Evolutionary conservation across 768 basidiomycete species (phyloP).

Genomic region (Boletus eberwhitei): DNA sequence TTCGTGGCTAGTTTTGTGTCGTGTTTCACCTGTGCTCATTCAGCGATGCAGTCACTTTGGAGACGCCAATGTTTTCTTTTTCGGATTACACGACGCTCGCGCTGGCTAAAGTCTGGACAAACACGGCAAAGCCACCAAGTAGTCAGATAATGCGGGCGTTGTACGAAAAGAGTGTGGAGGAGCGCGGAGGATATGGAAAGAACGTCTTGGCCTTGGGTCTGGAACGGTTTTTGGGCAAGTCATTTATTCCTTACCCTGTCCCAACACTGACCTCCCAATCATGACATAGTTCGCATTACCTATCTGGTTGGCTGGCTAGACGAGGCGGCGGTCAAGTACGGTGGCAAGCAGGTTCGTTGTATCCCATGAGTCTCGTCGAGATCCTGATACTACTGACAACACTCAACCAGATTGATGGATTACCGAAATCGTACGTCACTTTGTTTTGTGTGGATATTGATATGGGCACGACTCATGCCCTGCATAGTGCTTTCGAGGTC

Average conservation of each 20-base stretch:
- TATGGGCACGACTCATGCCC: too few relatives aligned
- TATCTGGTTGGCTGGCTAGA: constrained; percentile 13
- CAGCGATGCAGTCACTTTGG: background rate
- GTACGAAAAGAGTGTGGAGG: background rate
- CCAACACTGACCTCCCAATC: background rate
- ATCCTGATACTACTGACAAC: background rate
- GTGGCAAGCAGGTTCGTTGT: constrained; percentile 17
- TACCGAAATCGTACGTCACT: background rate
- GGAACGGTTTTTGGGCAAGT: background rate
- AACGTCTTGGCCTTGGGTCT: background rate
- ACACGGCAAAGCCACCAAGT: constrained; percentile 11
- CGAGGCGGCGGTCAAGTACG: constrained; percentile 7
- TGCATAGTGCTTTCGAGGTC: too few relatives aligned
- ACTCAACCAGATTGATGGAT: background rate
- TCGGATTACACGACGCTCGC: constrained; percentile 3
- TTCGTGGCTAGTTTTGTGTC: background rate
- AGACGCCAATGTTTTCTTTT: background rate
- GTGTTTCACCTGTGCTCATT: background rate
- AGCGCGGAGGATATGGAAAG: constrained; percentile 17
- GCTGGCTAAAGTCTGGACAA: constrained; percentile 16
- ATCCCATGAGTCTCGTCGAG: background rate
- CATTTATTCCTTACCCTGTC: background rate
- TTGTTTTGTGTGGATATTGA: too few relatives aligned
- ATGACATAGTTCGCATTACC: background rate
- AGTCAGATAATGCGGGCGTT: background rate